These are phyloP conservation scores for Pichia cactophila DNA, from an alignment of 1,139 yeast species.

Conservation along the genomic window DNA sequence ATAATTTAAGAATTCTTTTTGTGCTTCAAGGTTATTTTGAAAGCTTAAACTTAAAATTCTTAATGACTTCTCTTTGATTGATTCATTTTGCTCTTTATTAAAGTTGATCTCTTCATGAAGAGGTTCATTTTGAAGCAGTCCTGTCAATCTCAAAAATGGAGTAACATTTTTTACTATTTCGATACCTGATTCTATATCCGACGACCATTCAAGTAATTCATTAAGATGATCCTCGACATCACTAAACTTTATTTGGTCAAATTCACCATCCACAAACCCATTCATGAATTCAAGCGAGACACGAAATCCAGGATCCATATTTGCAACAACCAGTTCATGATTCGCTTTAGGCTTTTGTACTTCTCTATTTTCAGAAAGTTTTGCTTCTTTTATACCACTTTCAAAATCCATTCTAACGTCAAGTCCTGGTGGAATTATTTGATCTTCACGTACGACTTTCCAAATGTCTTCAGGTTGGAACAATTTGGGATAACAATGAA, in stretches of 20 bases:
- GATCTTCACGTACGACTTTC: constrained; percentile 62
- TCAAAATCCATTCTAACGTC: constrained; percentile 68
- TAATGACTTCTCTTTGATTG: constrained; percentile 38
- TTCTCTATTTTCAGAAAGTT: constrained; percentile 27
- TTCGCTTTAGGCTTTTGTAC: constrained; percentile 9
- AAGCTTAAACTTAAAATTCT: constrained; percentile 51
- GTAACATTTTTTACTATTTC: constrained; percentile 28
- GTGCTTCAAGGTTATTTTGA: constrained; percentile 68
- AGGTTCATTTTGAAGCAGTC: constrained; percentile 14
- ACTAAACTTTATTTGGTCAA: neutral
- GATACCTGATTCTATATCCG: constrained; percentile 58
- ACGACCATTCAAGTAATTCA: constrained; percentile 50
- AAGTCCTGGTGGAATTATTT: constrained; percentile 68
- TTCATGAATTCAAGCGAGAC: constrained; percentile 6
- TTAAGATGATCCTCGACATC: constrained; percentile 33
- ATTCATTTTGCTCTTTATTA: constrained; percentile 12
- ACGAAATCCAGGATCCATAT: constrained; percentile 5
- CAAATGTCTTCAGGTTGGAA: constrained; percentile 61
- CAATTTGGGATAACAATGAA: constrained; percentile 54
- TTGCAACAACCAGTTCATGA: constrained; percentile 10
- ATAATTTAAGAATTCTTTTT: constrained; percentile 24
- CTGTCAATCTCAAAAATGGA: constrained; percentile 21
- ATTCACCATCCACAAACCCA: neutral
- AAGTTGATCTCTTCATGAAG: constrained; percentile 5
- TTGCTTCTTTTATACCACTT: constrained; percentile 63